Evolutionary conservation across 1,139 yeast genomes (phyloP).

Genomic region (Blastobotrys ciferrii): DNA sequence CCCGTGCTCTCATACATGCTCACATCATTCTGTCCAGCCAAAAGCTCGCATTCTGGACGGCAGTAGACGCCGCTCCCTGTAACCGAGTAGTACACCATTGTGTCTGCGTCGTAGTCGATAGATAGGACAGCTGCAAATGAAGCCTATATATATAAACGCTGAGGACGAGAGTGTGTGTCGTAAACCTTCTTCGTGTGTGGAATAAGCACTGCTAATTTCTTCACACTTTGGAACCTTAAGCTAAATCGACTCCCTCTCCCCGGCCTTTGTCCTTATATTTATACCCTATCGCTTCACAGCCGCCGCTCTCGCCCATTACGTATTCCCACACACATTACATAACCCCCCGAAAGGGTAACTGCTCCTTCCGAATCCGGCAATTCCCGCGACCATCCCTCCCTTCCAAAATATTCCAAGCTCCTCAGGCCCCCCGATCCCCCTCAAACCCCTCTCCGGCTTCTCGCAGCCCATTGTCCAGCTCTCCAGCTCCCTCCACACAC

Average conservation of each 20-base stretch:
- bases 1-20: slow-evolving; percentile 40
- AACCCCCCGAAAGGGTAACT: slow-evolving; percentile 1
- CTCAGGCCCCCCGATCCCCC: too few species aligned
- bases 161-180: too few species aligned
- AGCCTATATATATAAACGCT: too few species aligned
- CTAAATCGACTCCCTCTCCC: neutral
- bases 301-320: neutral
- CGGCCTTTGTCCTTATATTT: neutral
- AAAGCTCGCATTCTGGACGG: slow-evolving; percentile 57
- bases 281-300: neutral
- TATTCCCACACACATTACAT: slow-evolving; percentile 1
- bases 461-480: too few species aligned
- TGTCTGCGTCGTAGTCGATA: too few species aligned
- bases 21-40: neutral
- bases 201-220: neutral
- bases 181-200: too few species aligned
- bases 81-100: slow-evolving; percentile 5
- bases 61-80: slow-evolving; percentile 42
- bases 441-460: too few species aligned
- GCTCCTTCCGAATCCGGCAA: neutral
- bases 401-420: slow-evolving; percentile 4
- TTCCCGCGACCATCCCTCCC: neutral
- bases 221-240: neutral
- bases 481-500: too few species aligned
- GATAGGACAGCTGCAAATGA: too few species aligned